These are phyloP conservation scores for Pyrenopolyporus hunteri DNA, from an alignment of 495 filamentous ascomycete genomes.

Conservation along the genomic window DNA sequence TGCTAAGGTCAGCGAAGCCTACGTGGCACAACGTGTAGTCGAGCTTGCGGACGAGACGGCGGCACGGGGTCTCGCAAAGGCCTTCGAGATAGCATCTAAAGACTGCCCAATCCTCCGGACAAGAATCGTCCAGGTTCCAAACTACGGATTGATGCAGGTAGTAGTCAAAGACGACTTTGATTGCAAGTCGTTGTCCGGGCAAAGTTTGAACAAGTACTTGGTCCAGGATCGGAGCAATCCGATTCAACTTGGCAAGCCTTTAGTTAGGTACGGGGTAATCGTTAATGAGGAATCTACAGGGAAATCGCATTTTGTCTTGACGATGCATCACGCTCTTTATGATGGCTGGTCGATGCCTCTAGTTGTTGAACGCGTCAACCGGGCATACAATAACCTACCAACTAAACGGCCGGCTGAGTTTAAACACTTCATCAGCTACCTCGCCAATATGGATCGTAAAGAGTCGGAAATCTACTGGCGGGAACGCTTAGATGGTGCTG, in stretches of 20 bases:
- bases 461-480: constrained; percentile 50
- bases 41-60: constrained; percentile 41
- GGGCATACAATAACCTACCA: constrained; percentile 40
- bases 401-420: constrained; percentile 55
- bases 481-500: constrained; percentile 55
- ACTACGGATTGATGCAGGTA: constrained; percentile 63
- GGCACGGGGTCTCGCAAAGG: constrained; percentile 51
- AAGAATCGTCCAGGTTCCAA: constrained; percentile 60
- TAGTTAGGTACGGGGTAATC: constrained; percentile 63
- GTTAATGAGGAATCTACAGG: constrained; percentile 43
- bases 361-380: constrained; percentile 60
- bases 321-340: constrained; percentile 71
- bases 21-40: constrained; percentile 60
- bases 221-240: constrained; percentile 47
- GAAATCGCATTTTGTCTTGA: constrained; percentile 60
- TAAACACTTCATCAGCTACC: constrained; percentile 52
- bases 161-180: constrained; percentile 56
- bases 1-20: constrained; percentile 60
- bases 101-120: constrained; percentile 64
- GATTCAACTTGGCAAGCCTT: constrained; percentile 60
- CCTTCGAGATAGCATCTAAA: constrained; percentile 55
- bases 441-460: constrained; percentile 44
- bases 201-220: constrained; percentile 55
- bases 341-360: constrained; percentile 70
- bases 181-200: constrained; percentile 54